Percentiles rank a stretch among this genome's conserved stretches.
These are phyloP conservation scores for Friedmanniomyces endolithicus DNA, from an alignment of 495 filamentous ascomycete genomes.

Conservation along the genomic window DNA sequence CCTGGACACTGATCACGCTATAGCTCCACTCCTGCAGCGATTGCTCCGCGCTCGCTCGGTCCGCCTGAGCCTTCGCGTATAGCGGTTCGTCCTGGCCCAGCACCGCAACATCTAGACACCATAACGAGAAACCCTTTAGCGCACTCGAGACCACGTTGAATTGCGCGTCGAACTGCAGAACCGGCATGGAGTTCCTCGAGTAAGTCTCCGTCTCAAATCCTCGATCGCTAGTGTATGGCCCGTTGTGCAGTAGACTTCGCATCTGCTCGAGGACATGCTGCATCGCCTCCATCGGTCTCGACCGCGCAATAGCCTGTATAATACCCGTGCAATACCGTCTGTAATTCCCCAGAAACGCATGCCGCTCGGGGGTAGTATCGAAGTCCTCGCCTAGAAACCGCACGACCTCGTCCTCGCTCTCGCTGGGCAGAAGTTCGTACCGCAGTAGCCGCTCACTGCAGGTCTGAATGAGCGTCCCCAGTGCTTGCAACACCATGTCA, in stretches of 20 bases:
- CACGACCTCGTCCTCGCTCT: constrained; percentile 65
- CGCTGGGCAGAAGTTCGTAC: constrained; percentile 72
- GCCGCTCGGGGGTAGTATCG: constrained; percentile 84
- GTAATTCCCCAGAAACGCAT: constrained; percentile 97
- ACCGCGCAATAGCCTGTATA: constrained; percentile 69
- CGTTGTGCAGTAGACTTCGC: constrained; percentile 54
- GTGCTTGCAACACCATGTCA: constrained; percentile 53
- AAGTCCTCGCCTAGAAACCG: constrained; percentile 82
- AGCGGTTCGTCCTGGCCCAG: constrained; percentile 38
- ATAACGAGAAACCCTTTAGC: constrained; percentile 77
- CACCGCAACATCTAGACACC: constrained; percentile 40
- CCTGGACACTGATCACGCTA: constrained; percentile 56
- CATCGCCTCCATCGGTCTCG: constrained; percentile 71
- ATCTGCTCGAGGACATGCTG: constrained; percentile 70
- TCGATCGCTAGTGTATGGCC: constrained; percentile 56
- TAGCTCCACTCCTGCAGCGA: constrained; percentile 68
- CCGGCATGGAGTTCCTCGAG: constrained; percentile 61
- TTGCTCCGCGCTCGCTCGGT: constrained; percentile 25
- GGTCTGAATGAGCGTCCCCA: constrained; percentile 63
- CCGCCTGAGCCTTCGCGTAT: constrained; percentile 48
- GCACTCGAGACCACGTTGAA: constrained; percentile 84
- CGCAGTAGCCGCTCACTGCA: constrained; percentile 66
- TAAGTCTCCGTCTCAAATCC: constrained; percentile 64
- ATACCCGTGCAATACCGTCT: constrained; percentile 74
- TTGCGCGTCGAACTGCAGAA: constrained; percentile 75